Evolutionary conservation across 139 green algal genomes (phyloP).

Genomic region (Haematococcus lacustris): DNA sequence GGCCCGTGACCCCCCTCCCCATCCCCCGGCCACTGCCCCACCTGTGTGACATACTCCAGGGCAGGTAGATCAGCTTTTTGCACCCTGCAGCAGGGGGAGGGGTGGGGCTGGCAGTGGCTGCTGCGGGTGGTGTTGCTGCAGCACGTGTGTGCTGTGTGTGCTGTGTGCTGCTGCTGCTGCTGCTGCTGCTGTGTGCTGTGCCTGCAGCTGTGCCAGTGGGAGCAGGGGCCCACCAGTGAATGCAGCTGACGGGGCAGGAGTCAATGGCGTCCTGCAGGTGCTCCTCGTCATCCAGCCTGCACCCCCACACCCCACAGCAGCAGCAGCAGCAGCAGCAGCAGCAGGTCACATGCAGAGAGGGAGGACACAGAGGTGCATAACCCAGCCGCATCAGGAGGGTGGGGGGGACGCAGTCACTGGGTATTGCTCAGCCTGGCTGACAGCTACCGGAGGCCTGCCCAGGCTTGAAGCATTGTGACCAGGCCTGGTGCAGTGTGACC

Average conservation of each 20-base stretch:
- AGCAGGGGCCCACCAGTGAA: conserved; percentile 49
- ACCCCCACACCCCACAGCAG: too few species aligned
- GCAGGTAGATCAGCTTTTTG: conserved; percentile 60
- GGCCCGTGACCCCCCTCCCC: too few species aligned
- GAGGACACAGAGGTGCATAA: too few species aligned
- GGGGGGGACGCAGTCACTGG: too few species aligned
- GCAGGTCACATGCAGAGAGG: not conserved
- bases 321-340: not conserved
- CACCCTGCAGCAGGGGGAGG: conserved; percentile 35
- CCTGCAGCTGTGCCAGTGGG: not conserved
- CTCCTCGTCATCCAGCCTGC: conserved; percentile 63
- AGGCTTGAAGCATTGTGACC: too few species aligned
- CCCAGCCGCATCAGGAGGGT: too few species aligned
- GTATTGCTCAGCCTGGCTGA: too few species aligned
- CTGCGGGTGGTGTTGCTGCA: conserved; percentile 75
- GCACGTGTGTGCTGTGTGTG: conserved; percentile 59
- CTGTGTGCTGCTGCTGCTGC: too few species aligned
- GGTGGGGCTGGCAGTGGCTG: conserved; percentile 73
- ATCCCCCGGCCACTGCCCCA: too few species aligned
- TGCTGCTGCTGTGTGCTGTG: too few species aligned
- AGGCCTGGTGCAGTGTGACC: too few species aligned
- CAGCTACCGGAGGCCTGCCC: too few species aligned
- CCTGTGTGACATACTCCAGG: conserved; percentile 72
- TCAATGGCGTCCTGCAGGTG: conserved; percentile 61
- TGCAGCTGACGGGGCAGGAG: conserved; percentile 80